A percentile compares a stretch with the other conserved stretches of the same genome.
These are phyloP conservation scores for Hypoxylon cercidicola DNA, from an alignment of 495 filamentous ascomycete genomes.

Conservation along the genomic window DNA sequence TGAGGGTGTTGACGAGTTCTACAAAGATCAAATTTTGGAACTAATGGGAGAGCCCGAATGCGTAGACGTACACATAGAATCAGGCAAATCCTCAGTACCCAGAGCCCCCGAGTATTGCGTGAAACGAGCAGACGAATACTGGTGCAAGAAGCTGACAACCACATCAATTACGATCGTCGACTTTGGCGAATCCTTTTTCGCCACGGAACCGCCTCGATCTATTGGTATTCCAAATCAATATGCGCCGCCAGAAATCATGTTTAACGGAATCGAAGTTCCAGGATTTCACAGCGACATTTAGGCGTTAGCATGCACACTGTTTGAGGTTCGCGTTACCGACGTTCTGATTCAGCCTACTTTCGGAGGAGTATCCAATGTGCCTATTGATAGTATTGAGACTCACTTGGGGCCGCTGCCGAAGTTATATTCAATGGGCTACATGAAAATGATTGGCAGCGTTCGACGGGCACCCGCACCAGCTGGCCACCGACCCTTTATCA, in stretches of 20 bases:
- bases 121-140: neutral
- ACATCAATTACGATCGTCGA: conserved; percentile 38
- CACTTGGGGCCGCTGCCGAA: conserved; percentile 34
- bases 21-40: conserved; percentile 18
- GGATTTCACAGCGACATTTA: conserved; percentile 41
- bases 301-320: conserved; percentile 40
- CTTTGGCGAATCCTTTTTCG: conserved; percentile 42
- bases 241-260: conserved; percentile 39
- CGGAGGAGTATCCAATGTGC: neutral
- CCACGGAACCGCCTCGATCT: neutral
- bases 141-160: neutral
- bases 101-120: conserved; percentile 43
- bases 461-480: neutral
- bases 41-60: conserved; percentile 16
- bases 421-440: conserved; percentile 4
- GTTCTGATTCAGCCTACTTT: neutral
- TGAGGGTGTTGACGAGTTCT: conserved; percentile 36
- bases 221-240: conserved; percentile 31
- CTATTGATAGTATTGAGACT: conserved; percentile 16
- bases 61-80: neutral
- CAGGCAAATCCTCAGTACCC: neutral
- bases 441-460: neutral
- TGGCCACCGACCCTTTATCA: neutral
- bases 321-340: conserved; percentile 9
- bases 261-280: conserved; percentile 4